A percentile compares a stretch with the other conserved stretches of the same genome.
Conservation (phyloP, 2,329 filamentous ascomycete species). For the Coleophoma eucalyptorum region DNA sequence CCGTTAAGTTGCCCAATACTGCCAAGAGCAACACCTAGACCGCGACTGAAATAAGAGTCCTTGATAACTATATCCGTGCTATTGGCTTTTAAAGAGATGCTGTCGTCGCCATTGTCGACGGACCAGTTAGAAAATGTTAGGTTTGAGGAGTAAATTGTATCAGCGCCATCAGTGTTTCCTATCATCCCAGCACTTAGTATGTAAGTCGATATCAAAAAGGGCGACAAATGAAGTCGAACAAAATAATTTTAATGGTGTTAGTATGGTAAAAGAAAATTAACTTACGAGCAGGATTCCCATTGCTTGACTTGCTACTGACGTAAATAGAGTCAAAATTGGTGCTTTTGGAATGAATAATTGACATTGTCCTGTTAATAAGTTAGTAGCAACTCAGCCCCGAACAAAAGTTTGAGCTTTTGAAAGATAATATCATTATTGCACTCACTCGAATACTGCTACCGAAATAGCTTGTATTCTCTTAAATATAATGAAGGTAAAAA, state of each 20-base stretch:
- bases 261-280: too few relatives aligned
- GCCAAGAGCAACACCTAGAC: slow-evolving; percentile 50
- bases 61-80: slow-evolving; percentile 48
- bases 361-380: too few relatives aligned
- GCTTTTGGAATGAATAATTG: slow-evolving; percentile 32
- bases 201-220: too few relatives aligned
- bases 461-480: too few relatives aligned
- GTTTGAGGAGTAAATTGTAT: slow-evolving; percentile 48
- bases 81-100: slow-evolving; percentile 51
- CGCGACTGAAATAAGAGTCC: slow-evolving; percentile 43
- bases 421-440: too few relatives aligned
- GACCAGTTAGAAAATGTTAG: slow-evolving; percentile 46
- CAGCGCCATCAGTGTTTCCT: slow-evolving; percentile 37
- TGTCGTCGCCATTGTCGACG: slow-evolving; percentile 48
- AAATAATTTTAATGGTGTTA: too few relatives aligned
- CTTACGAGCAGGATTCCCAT: slow-evolving; percentile 4
- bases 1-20: slow-evolving; percentile 51
- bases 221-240: too few relatives aligned
- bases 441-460: too few relatives aligned
- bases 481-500: too few relatives aligned
- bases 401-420: too few relatives aligned
- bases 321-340: slow-evolving; percentile 46
- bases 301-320: slow-evolving; percentile 46
- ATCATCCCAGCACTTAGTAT: too few relatives aligned
- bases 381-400: too few relatives aligned